A percentile compares a stretch with the other conserved stretches of the same genome.
Conservation (phyloP, 116 monocot genomes). For the Papilionanthe hybrid region DNA sequence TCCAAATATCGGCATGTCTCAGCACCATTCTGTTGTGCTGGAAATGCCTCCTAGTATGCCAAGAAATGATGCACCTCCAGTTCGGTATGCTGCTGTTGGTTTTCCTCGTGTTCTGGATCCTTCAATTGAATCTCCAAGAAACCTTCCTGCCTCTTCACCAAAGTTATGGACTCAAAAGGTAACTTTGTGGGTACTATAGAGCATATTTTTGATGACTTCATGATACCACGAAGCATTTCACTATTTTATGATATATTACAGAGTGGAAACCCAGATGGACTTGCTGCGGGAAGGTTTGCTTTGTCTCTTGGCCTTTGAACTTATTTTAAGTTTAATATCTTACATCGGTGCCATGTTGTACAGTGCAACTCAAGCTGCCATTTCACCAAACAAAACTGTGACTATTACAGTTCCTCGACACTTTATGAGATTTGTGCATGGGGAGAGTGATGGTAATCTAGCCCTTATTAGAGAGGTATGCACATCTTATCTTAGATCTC, state of each 20-base stretch:
- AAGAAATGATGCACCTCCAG: conserved; percentile 38
- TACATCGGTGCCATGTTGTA: background rate
- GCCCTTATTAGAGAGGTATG: conserved; percentile 56
- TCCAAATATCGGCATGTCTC: conserved; percentile 23
- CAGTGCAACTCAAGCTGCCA: conserved; percentile 25
- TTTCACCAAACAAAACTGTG: conserved; percentile 16
- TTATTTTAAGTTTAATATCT: background rate
- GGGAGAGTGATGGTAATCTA: conserved; percentile 48
- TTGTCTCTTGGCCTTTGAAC: background rate
- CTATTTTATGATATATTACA: conserved; percentile 1
- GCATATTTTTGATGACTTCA: background rate
- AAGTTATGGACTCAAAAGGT: conserved; percentile 36
- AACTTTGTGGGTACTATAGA: conserved; percentile 7
- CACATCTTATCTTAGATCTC: background rate
- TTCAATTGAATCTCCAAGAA: conserved; percentile 13
- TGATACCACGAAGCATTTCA: background rate
- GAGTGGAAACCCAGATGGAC: background rate
- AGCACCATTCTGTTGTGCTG: conserved; percentile 14
- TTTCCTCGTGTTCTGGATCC: conserved; percentile 33
- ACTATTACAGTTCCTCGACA: conserved; percentile 46
- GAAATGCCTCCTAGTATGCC: conserved; percentile 31
- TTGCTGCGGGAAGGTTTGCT: conserved; percentile 27
- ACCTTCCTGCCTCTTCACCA: conserved; percentile 17
- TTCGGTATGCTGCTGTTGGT: conserved; percentile 13
- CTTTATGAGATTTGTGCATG: conserved; percentile 48